These are phyloP conservation scores for Stenogyne calaminthoides DNA, from an alignment of 305 asterid species.

Conservation along the genomic window DNA sequence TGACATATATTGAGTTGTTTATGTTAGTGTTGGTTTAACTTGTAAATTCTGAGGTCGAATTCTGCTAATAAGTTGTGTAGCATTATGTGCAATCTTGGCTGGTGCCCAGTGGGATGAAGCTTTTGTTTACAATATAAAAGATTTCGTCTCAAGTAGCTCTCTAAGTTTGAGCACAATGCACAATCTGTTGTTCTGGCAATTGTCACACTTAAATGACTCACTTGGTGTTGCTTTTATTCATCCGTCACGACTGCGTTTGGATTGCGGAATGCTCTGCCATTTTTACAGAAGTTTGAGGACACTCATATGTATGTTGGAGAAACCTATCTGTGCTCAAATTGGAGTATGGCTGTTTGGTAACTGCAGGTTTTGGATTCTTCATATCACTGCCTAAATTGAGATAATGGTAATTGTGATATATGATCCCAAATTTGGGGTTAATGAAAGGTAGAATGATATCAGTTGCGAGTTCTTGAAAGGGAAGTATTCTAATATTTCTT, in stretches of 20 bases:
- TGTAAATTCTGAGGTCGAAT: constrained; percentile 32
- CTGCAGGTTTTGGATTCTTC: neutral
- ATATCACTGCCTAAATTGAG: neutral
- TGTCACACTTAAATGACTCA: neutral
- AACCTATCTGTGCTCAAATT: neutral
- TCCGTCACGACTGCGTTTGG: neutral
- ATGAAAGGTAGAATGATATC: neutral
- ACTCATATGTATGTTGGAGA: neutral
- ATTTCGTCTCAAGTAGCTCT: constrained; percentile 24
- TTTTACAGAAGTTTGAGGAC: neutral
- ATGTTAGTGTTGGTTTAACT: constrained; percentile 23
- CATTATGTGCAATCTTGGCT: constrained; percentile 20
- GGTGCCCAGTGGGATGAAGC: constrained; percentile 28
- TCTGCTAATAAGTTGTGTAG: constrained; percentile 19
- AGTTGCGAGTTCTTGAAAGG: neutral
- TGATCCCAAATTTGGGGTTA: neutral
- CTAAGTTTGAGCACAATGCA: constrained; percentile 15
- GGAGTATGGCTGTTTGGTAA: neutral
- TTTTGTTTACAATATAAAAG: constrained; percentile 21
- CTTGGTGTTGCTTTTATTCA: neutral
- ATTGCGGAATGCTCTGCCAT: constrained; percentile 5
- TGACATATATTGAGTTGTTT: constrained; percentile 10
- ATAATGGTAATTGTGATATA: neutral
- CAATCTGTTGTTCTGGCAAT: neutral
- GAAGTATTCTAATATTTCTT: neutral